A percentile compares a stretch with the other conserved stretches of the same genome.
Conservation (phyloP, 2,329 filamentous ascomycete species). For the Neofusicoccum parvum region DNA sequence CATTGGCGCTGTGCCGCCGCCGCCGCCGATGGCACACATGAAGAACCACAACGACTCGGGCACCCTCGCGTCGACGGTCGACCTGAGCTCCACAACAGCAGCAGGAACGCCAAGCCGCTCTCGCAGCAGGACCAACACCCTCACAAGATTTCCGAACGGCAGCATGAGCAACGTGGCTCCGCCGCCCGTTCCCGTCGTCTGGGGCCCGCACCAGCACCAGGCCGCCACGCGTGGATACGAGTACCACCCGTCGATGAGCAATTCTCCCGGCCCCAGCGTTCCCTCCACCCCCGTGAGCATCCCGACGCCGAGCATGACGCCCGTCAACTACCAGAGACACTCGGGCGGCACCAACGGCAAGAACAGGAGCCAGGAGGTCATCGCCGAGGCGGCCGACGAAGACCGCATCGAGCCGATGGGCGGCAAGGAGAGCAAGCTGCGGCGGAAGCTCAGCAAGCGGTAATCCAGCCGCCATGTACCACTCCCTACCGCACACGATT, state of each 20-base stretch:
- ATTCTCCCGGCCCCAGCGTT: not conserved
- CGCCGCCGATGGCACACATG: slow-evolving; percentile 11
- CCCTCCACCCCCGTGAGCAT: not conserved
- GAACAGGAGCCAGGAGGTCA: slow-evolving; percentile 3
- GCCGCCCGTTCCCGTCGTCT: slow-evolving; percentile 22
- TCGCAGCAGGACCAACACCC: slow-evolving; percentile 23
- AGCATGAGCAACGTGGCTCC: slow-evolving; percentile 22
- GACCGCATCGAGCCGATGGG: not conserved
- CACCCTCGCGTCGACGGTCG: slow-evolving; percentile 5
- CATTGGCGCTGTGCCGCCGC: slow-evolving; percentile 8
- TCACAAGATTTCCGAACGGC: slow-evolving; percentile 20
- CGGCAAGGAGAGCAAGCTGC: not conserved
- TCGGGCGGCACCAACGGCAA: not conserved
- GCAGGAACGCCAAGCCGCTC: not conserved
- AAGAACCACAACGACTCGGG: not conserved
- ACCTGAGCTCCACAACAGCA: not conserved
- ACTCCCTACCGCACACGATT: not conserved
- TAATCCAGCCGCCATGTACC: not conserved
- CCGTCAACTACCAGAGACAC: not conserved
- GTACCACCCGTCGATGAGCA: not conserved
- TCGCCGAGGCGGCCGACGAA: slow-evolving; percentile 12
- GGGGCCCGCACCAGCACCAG: slow-evolving; percentile 28
- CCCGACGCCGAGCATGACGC: slow-evolving; percentile 7
- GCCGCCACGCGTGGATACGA: slow-evolving; percentile 22
- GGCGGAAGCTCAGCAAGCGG: slow-evolving; percentile 9